Base-by-base conservation (phyloP, 768 basidiomycete species). In the Lactifluus piperatus region DNA sequence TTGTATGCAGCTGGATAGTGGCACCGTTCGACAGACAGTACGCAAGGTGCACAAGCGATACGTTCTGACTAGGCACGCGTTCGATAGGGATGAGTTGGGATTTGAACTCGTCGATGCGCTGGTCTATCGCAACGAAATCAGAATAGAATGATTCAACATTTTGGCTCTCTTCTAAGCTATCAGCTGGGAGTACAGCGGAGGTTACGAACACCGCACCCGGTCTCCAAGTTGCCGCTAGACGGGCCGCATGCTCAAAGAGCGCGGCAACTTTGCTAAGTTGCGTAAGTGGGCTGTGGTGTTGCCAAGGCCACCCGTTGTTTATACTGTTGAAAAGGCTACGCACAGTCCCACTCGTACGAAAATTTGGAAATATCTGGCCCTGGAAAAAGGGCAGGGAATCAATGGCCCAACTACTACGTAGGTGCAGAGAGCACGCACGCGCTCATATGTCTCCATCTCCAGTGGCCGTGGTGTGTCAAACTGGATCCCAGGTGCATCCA, bases 171-270 rank as follows among this genome's bases (percentile, higher is more conserved):
- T 56, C 36, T 26, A 4, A 32, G 14, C 16, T 4, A 36, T 54
- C 18, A 56, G 45, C 20, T 24, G 32, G 27, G 34, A 4, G 27
- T 43, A 24, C 16, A 13, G 7, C 5, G 11, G 39, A 34, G 16
- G 13, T 24, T 29, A 53, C 22, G 18, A n/a, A n/a, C 24, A 32
- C 47, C 67, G 60, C 60, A 72, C 71, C 64, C 26, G 68, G 68
- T 37, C 66, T 62, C 66, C 72, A 72, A 26, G 71, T 70, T 29
- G 70, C 78, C 7, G 77, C 76, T 18, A 87, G 69, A 49, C 79
- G 77, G 8, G 79, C 74, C 9, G 84, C 79, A 24, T 78, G 75
- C 64, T 84, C 83, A 56, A 84, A 80, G 43, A 86, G 70, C 24
- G 83, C 76, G 6, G 79, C 75, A 1, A 82, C 81, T 62, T 85